Conservation (phyloP, 148 eudicot genomes). For the Linanthus parryae region DNA sequence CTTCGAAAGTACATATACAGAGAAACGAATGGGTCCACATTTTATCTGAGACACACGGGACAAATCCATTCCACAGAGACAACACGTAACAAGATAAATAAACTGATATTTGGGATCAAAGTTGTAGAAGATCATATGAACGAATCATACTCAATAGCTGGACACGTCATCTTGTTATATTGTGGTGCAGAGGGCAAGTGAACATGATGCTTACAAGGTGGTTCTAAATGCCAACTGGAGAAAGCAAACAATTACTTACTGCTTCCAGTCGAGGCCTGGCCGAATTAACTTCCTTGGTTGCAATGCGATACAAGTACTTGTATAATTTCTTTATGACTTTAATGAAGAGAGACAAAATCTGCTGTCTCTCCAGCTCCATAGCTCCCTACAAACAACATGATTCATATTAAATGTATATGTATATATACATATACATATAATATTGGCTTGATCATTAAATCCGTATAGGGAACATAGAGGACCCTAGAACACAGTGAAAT, state of each 20-base stretch:
- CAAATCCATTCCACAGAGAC: background rate
- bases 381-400: constrained; percentile 2
- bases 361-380: constrained; percentile 17
- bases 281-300: constrained; percentile 4
- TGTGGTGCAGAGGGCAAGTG: background rate
- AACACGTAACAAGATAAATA: background rate
- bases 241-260: background rate
- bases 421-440: background rate
- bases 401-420: background rate
- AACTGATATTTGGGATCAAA: no score
- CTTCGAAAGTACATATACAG: no score
- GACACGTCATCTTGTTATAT: no score
- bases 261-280: background rate
- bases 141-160: no score
- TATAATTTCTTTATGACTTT: constrained; percentile 7
- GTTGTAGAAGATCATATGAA: no score
- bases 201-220: background rate
- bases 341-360: constrained; percentile 7
- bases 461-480: background rate
- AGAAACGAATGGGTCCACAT: no score
- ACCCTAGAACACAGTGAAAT: background rate
- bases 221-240: background rate
- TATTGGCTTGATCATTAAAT: background rate
- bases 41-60: no score
- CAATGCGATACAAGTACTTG: constrained; percentile 9